Percentiles rank a stretch among this genome's conserved stretches.
Evolutionary conservation across 1,139 yeast species (phyloP).

Genomic region (Sugiyamaella paludigena): DNA sequence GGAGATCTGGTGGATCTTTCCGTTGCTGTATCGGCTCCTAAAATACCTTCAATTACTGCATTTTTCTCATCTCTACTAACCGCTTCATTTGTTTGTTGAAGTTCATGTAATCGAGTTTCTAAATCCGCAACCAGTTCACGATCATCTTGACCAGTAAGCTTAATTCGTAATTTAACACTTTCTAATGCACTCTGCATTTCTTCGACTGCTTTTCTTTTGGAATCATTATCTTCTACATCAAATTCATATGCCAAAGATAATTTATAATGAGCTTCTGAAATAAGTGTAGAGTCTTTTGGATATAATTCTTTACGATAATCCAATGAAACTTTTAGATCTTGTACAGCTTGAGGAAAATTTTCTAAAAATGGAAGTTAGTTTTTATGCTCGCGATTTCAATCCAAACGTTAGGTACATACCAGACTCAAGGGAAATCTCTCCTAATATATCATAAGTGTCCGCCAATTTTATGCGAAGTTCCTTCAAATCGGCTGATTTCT

Average conservation of each 20-base stretch:
- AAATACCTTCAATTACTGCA: conserved; percentile 58
- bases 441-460: conserved; percentile 74
- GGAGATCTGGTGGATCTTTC: conserved; percentile 14
- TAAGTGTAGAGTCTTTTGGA: conserved; percentile 51
- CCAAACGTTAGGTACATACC: conserved; percentile 37
- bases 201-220: conserved; percentile 48
- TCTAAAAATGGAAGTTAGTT: conserved; percentile 35
- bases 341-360: conserved; percentile 72
- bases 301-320: conserved; percentile 56
- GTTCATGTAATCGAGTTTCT: conserved; percentile 46
- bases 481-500: conserved; percentile 35
- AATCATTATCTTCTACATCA: conserved; percentile 50
- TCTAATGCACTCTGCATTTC: conserved; percentile 62
- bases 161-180: conserved; percentile 52
- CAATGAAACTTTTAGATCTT: conserved; percentile 60
- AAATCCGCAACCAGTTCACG: conserved; percentile 54
- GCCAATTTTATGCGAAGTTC: conserved; percentile 55
- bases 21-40: conserved; percentile 49
- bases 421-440: conserved; percentile 85
- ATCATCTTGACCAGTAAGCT: conserved; percentile 41
- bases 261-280: conserved; percentile 81
- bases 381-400: too few relatives aligned
- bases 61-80: conserved; percentile 55
- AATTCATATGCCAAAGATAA: conserved; percentile 78
- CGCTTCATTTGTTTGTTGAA: conserved; percentile 52